Percentiles rank a stretch among this genome's conserved stretches.
Conservation (phyloP, 179 eudicot genomes). For the Kewa caespitosa region DNA sequence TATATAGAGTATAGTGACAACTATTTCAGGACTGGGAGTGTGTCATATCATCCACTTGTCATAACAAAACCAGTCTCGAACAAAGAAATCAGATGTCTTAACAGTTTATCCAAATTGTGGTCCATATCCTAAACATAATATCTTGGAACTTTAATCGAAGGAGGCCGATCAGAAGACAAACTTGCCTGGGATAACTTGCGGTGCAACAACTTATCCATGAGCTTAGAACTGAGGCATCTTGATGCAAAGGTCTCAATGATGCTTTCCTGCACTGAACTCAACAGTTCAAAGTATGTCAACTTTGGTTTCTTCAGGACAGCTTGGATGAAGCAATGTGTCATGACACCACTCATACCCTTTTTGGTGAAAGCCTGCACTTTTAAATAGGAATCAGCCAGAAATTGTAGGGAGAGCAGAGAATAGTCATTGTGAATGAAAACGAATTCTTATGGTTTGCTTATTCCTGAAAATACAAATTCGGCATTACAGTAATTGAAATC, state of each 20-base stretch:
- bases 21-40: too few species aligned
- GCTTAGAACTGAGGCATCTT: constrained; percentile 40
- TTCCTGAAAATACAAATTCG: background rate
- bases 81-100: too few species aligned
- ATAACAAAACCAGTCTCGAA: too few species aligned
- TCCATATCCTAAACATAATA: too few species aligned
- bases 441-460: too few species aligned
- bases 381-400: background rate
- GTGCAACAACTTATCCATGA: constrained; percentile 38
- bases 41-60: too few species aligned
- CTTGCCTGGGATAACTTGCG: constrained; percentile 54
- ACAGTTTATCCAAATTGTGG: too few species aligned
- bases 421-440: constrained; percentile 7
- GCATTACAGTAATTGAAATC: background rate
- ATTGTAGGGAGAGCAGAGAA: background rate
- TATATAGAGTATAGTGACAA: too few species aligned
- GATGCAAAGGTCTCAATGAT: constrained; percentile 37
- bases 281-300: constrained; percentile 42
- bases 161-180: too few species aligned
- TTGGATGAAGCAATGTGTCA: constrained; percentile 45
- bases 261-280: constrained; percentile 40
- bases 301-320: constrained; percentile 33
- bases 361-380: constrained; percentile 38
- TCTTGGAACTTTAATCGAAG: too few species aligned
- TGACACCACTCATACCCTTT: constrained; percentile 48